These are phyloP conservation scores for Alternaria alternata DNA, from an alignment of 2,329 filamentous ascomycete genomes.

Conservation along the genomic window DNA sequence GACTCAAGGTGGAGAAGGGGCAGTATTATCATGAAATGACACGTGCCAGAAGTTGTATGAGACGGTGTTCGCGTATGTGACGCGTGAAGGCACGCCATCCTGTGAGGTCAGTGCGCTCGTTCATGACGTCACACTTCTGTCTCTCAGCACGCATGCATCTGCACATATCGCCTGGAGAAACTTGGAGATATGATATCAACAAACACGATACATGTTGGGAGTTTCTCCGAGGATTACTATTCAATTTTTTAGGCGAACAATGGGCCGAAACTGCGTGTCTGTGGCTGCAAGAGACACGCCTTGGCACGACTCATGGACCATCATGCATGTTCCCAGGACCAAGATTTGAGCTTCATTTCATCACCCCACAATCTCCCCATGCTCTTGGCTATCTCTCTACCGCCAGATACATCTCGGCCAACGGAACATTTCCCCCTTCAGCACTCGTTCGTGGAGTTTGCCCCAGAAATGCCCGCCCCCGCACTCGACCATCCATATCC, in stretches of 20 bases:
- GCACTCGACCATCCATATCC: slow-evolving; percentile 28
- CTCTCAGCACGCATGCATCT: neutral
- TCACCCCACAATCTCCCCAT: slow-evolving; percentile 3
- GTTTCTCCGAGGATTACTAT: neutral
- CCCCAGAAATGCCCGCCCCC: slow-evolving; percentile 27
- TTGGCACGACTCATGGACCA: neutral
- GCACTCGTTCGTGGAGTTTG: slow-evolving; percentile 24
- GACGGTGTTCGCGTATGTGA: neutral
- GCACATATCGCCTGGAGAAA: neutral
- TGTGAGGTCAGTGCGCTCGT: too few relatives aligned
- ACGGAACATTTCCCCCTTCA: slow-evolving; percentile 16
- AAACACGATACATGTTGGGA: fast-evolving
- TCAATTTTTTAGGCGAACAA: neutral
- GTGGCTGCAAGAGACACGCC: neutral
- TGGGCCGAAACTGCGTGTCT: neutral
- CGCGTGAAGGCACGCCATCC: neutral
- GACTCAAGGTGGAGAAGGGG: fast-evolving
- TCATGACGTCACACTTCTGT: neutral
- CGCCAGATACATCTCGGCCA: slow-evolving; percentile 7
- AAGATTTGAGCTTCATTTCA: neutral
- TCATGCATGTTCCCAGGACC: neutral
- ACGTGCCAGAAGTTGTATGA: neutral
- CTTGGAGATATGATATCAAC: neutral
- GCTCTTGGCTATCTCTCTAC: neutral
- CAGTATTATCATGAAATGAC: neutral